Percentiles rank a stretch among this genome's conserved stretches.
phyloP scores from a whole-genome alignment of 2,329 filamentous ascomycete genomes.

The Pestalotiopsis sp. region DNA sequence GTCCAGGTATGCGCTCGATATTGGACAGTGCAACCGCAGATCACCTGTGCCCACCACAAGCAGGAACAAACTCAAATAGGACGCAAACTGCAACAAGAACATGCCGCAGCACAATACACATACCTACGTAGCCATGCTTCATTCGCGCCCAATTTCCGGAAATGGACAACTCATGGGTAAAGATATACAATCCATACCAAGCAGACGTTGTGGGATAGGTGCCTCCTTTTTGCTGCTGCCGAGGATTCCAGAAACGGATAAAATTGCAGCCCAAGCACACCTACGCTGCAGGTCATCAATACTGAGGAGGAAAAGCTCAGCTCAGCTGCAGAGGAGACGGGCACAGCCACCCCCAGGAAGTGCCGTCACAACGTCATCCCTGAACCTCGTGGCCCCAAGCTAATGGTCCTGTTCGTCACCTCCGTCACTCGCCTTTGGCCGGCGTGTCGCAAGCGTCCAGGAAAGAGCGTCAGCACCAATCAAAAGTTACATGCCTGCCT shows the following conservation, averaged over 20 bases:
- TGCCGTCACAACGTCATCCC: slow-evolving; percentile 10
- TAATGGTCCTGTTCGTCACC: slow-evolving; percentile 6
- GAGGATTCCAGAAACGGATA: not conserved
- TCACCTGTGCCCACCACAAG: not conserved
- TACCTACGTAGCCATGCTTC: no score
- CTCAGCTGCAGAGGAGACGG: not conserved
- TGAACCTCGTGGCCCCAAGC: slow-evolving; percentile 7
- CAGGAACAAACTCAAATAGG: not conserved
- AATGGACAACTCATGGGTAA: no score
- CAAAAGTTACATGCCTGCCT: not conserved
- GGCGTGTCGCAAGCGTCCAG: slow-evolving; percentile 1
- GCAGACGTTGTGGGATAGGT: no score
- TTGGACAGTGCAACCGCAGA: not conserved
- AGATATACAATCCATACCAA: no score
- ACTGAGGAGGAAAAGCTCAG: not conserved
- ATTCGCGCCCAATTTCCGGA: no score
- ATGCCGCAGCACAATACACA: no score
- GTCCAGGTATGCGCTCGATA: not conserved
- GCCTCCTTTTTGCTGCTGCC: not conserved
- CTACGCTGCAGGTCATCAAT: not conserved
- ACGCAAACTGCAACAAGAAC: not conserved
- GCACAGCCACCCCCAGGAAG: not conserved
- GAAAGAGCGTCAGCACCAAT: not conserved
- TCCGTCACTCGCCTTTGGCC: not conserved
- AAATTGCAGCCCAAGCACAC: not conserved